These are phyloP conservation scores for Endogone sp. DNA, from an alignment of 192 early-diverging fungal species.

Conservation along the genomic window DNA sequence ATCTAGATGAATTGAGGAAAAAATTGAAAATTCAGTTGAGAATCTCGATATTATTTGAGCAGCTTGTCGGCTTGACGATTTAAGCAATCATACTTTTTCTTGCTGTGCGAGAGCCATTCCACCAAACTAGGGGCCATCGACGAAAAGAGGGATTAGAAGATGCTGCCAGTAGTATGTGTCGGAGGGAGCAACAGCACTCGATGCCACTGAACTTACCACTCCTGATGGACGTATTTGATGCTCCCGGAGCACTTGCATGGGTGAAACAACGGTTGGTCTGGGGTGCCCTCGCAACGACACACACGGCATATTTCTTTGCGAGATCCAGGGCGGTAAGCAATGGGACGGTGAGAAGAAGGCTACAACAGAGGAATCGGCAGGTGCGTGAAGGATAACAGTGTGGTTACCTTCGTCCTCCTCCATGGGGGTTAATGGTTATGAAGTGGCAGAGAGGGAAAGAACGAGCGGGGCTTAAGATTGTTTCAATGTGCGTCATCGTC, in stretches of 20 bases:
- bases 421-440: neutral
- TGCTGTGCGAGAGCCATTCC: slow-evolving; percentile 82
- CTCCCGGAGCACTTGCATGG: slow-evolving; percentile 97
- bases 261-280: slow-evolving; percentile 82
- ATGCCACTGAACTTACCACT: slow-evolving; percentile 51
- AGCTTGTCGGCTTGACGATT: neutral
- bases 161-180: slow-evolving; percentile 3
- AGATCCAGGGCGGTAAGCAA: neutral
- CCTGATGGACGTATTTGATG: slow-evolving; percentile 92
- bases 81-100: slow-evolving; percentile 53
- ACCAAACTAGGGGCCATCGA: slow-evolving; percentile 55
- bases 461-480: neutral
- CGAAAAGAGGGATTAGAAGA: neutral
- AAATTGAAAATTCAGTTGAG: neutral
- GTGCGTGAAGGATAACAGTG: neutral
- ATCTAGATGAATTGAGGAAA: slow-evolving; percentile 24
- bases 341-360: neutral
- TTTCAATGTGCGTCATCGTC: neutral
- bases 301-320: slow-evolving; percentile 74
- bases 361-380: neutral
- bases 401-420: neutral
- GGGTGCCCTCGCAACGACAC: slow-evolving; percentile 72
- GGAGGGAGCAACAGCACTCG: neutral
- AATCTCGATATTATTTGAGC: neutral
- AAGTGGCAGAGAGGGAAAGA: neutral